Conservation (phyloP, 345 rosid genomes). For the Geranium rotundifolium region DNA sequence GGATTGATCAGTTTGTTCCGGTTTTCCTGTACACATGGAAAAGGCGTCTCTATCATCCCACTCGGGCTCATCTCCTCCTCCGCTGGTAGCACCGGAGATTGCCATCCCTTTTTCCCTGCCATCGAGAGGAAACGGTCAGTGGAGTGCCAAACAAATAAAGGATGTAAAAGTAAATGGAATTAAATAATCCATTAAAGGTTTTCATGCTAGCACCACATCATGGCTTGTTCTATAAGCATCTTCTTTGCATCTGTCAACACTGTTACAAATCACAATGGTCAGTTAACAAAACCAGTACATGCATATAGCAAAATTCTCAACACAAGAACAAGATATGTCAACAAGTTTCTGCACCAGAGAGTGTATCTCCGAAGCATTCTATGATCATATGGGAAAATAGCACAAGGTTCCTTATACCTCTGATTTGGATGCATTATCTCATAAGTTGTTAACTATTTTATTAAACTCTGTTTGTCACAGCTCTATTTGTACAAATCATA, state of each 20-base stretch:
- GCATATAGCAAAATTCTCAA: background rate
- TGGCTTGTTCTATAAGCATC: background rate
- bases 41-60: too few species aligned
- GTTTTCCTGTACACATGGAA: too few species aligned
- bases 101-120: background rate
- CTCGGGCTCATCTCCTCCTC: conserved; percentile 4
- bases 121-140: too few species aligned
- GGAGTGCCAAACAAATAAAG: background rate
- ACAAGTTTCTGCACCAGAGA: too few species aligned
- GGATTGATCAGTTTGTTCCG: too few species aligned
- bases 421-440: too few species aligned
- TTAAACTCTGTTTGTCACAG: too few species aligned
- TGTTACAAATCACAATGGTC: conserved; percentile 5
- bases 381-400: too few species aligned
- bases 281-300: conserved; percentile 1
- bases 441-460: too few species aligned
- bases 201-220: conserved; percentile 1
- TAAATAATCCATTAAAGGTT: background rate
- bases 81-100: conserved; percentile 10
- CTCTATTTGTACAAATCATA: too few species aligned
- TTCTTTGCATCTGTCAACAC: background rate
- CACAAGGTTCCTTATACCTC: too few species aligned
- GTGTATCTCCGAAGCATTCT: too few species aligned
- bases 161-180: background rate
- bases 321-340: background rate